A percentile compares a stretch with the other conserved stretches of the same genome.
Conservation (phyloP, 2,329 filamentous ascomycete genomes). For the Fusarium keratoplasticum region DNA sequence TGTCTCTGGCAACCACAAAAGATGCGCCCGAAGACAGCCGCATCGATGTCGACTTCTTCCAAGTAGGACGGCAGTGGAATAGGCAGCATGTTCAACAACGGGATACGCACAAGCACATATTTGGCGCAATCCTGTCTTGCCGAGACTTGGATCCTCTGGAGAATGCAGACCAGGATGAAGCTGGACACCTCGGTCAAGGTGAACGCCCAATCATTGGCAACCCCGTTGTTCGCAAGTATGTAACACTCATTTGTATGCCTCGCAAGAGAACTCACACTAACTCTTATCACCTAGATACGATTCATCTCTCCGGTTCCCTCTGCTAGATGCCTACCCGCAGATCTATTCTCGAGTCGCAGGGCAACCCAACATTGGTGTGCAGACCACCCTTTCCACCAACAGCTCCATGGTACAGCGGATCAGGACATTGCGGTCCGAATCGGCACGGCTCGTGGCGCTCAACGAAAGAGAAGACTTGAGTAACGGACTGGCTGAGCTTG, state of each 20-base stretch:
- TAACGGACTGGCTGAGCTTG: slow-evolving; percentile 84
- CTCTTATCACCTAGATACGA: slow-evolving; percentile 53
- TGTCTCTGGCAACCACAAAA: slow-evolving; percentile 64
- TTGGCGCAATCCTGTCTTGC: slow-evolving; percentile 44
- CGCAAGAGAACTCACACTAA: neutral
- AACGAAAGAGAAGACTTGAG: slow-evolving; percentile 88
- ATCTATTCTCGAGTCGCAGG: slow-evolving; percentile 69
- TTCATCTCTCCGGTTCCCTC: slow-evolving; percentile 73
- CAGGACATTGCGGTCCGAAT: slow-evolving; percentile 72
- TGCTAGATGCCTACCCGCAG: slow-evolving; percentile 85
- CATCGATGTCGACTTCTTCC: slow-evolving; percentile 49
- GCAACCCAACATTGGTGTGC: slow-evolving; percentile 54
- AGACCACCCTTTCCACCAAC: slow-evolving; percentile 77
- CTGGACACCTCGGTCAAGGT: slow-evolving; percentile 1
- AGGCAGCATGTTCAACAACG: slow-evolving; percentile 17
- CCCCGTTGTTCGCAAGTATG: slow-evolving; percentile 46
- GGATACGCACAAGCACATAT: slow-evolving; percentile 40
- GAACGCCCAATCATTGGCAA: slow-evolving; percentile 43
- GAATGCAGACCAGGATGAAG: slow-evolving; percentile 5
- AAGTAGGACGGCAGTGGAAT: slow-evolving; percentile 37
- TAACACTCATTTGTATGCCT: neutral
- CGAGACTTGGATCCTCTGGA: slow-evolving; percentile 33
- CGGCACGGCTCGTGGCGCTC: slow-evolving; percentile 71
- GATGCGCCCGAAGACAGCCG: slow-evolving; percentile 45
- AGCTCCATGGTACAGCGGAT: slow-evolving; percentile 78